Evolutionary conservation across 441 rosid species (phyloP).

Genomic region (Populus trichocarpa): DNA sequence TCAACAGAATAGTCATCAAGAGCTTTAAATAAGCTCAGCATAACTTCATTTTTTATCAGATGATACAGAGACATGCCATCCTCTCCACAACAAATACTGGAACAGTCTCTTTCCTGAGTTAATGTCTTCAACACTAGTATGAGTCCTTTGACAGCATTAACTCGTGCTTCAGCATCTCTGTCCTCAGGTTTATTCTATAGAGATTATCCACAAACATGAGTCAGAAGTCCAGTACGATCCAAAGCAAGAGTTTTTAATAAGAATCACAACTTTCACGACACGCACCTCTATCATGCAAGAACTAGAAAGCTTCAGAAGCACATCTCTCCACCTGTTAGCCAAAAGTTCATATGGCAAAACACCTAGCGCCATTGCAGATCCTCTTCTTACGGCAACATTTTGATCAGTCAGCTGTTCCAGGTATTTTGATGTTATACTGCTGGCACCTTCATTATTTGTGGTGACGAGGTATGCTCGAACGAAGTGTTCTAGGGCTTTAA

Average conservation of each 20-base stretch:
- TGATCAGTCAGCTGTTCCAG: conserved; percentile 65
- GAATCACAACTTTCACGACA: conserved; percentile 15
- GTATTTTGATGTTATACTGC: conserved; percentile 54
- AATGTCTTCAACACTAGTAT: conserved; percentile 77
- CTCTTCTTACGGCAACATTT: conserved; percentile 89
- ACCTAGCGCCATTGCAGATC: conserved; percentile 87
- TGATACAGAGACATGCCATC: conserved; percentile 44
- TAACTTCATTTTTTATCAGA: conserved; percentile 76
- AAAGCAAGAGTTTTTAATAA: conserved; percentile 3
- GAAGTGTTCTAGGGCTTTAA: conserved; percentile 69
- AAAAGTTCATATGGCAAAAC: conserved; percentile 72
- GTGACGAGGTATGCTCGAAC: conserved; percentile 50
- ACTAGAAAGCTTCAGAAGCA: conserved; percentile 66
- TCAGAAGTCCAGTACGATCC: conserved; percentile 17
- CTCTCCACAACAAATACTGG: conserved; percentile 27
- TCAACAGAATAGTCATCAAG: conserved; percentile 92
- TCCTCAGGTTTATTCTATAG: conserved; percentile 81
- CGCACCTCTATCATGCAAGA: conserved; percentile 79
- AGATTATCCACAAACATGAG: conserved; percentile 19
- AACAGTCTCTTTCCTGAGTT: conserved; percentile 39
- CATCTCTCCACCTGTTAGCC: conserved; percentile 60
- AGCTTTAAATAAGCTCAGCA: conserved; percentile 74
- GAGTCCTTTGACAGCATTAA: conserved; percentile 91
- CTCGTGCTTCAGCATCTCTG: conserved; percentile 96
- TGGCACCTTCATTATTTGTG: conserved; percentile 32